These are phyloP conservation scores for Sordariomycetes sp. DNA, from an alignment of 2,329 filamentous ascomycete genomes.

Conservation along the genomic window DNA sequence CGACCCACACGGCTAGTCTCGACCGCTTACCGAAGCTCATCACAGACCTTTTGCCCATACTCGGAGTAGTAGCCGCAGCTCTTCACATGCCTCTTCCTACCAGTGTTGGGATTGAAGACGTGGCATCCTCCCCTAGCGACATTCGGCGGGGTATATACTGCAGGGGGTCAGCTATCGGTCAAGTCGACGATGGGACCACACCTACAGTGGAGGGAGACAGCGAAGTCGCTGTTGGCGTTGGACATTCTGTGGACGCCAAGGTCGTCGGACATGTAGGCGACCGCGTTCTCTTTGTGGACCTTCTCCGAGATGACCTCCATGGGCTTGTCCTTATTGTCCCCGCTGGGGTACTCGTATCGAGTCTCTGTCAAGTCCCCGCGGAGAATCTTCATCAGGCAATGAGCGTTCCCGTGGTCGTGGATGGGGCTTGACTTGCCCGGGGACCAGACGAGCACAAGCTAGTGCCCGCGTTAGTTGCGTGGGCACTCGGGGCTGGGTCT, in stretches of 20 bases:
- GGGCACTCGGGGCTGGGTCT: background rate
- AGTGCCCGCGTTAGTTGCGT: constrained; percentile 3
- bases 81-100: constrained; percentile 59
- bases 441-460: constrained; percentile 84
- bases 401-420: constrained; percentile 81
- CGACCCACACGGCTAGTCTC: background rate
- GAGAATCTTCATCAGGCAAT: constrained; percentile 87
- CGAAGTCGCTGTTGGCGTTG: constrained; percentile 65
- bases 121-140: constrained; percentile 74
- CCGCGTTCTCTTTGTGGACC: constrained; percentile 57
- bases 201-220: constrained; percentile 71
- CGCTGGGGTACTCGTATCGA: constrained; percentile 61
- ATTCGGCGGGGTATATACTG: constrained; percentile 80
- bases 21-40: constrained; percentile 11
- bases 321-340: constrained; percentile 34
- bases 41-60: constrained; percentile 38
- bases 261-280: constrained; percentile 87
- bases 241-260: constrained; percentile 76
- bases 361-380: constrained; percentile 72
- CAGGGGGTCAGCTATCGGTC: background rate
- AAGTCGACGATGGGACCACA: constrained; percentile 7
- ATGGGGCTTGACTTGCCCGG: constrained; percentile 76
- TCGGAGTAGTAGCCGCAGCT: constrained; percentile 64
- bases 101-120: constrained; percentile 69
- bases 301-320: constrained; percentile 58